These are phyloP conservation scores for Candida glaebosa DNA, from an alignment of 805 yeast genomes.

Conservation along the genomic window DNA sequence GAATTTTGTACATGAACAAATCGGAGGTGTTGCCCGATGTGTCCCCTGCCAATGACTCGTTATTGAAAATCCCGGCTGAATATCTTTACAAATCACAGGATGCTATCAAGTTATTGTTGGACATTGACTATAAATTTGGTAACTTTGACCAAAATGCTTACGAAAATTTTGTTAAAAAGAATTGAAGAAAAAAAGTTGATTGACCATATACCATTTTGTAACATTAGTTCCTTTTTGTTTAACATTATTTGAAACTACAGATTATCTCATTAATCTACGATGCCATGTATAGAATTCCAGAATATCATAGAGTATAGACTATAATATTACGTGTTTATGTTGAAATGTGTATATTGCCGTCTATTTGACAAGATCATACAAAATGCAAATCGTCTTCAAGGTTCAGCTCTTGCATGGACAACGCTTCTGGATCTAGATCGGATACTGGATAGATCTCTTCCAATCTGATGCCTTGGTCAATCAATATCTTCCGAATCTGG, in stretches of 20 bases:
- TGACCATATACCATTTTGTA: too few species aligned
- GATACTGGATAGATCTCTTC: too few species aligned
- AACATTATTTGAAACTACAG: background rate
- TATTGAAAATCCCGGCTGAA: slow-evolving; percentile 38
- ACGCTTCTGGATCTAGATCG: too few species aligned
- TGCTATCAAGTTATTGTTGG: slow-evolving; percentile 58
- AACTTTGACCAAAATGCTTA: slow-evolving; percentile 52
- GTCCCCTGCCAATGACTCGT: slow-evolving; percentile 34
- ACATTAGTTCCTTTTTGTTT: too few species aligned
- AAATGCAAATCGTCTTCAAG: too few species aligned
- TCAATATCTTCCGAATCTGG: too few species aligned
- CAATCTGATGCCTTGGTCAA: too few species aligned
- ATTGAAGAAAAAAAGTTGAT: background rate
- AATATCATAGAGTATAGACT: slow-evolving; percentile 5
- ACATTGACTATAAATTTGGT: slow-evolving; percentile 59
- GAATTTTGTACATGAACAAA: slow-evolving; percentile 34
- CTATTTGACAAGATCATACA: too few species aligned
- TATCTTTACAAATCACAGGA: slow-evolving; percentile 58
- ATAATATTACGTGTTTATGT: background rate
- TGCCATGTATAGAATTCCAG: slow-evolving; percentile 2
- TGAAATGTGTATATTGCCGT: too few species aligned
- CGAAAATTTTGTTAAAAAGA: slow-evolving; percentile 26
- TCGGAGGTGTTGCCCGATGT: slow-evolving; percentile 9
- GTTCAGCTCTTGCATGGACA: too few species aligned
- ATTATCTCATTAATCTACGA: background rate